Conservation (phyloP, 2,329 filamentous ascomycete genomes). For the Sarocladiaceae sp. region DNA sequence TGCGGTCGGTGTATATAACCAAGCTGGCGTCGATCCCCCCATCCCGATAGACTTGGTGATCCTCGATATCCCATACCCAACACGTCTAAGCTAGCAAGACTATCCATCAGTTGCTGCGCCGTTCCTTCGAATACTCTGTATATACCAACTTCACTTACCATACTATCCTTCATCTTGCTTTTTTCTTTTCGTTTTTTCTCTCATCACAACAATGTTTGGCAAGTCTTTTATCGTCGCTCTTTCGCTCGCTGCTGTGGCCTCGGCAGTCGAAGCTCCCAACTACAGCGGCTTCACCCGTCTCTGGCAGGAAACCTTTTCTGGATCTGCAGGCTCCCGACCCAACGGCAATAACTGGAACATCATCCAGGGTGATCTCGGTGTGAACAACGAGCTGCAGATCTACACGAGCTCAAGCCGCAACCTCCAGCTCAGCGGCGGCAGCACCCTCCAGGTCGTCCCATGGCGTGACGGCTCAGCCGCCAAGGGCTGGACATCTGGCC, state of each 20-base stretch:
- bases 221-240: not conserved
- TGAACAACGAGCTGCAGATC: constrained; percentile 40
- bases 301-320: constrained; percentile 37
- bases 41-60: not conserved
- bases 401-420: constrained; percentile 38
- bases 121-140: not conserved
- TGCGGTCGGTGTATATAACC: constrained; percentile 4
- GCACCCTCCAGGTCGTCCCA: constrained; percentile 41
- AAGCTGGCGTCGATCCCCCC: not conserved
- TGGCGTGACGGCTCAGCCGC: constrained; percentile 26
- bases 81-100: constrained; percentile 5
- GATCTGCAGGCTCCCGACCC: constrained; percentile 23
- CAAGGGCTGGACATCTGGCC: constrained; percentile 45
- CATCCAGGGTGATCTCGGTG: constrained; percentile 27
- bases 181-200: not conserved
- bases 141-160: not conserved
- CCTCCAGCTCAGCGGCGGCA: constrained; percentile 40
- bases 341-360: constrained; percentile 28
- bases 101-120: constrained; percentile 7
- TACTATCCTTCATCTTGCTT: not conserved
- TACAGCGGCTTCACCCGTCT: constrained; percentile 32
- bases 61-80: constrained; percentile 4
- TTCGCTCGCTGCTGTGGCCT: constrained; percentile 1
- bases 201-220: not conserved
- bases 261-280: constrained; percentile 21